A percentile compares a stretch with the other conserved stretches of the same genome.
Conservation (phyloP, 2,329 filamentous ascomycete genomes). For the Colletotrichum filicis region DNA sequence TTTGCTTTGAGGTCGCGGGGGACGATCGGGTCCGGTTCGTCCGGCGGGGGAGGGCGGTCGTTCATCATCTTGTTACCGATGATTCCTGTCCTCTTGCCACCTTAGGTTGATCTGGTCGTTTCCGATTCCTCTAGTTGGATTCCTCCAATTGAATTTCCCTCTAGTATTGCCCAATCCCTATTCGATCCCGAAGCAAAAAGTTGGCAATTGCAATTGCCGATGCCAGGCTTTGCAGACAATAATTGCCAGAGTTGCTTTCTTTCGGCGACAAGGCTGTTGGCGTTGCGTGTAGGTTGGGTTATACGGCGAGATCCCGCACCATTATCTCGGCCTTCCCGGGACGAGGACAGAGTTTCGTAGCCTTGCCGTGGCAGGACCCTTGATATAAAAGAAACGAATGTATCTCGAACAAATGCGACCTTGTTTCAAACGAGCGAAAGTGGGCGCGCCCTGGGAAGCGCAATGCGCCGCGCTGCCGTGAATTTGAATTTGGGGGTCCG, state of each 20-base stretch:
- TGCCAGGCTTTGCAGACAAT: no score
- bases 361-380: neutral
- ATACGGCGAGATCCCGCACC: slow-evolving; percentile 8
- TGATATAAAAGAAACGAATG: slow-evolving; percentile 3
- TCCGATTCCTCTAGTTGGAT: neutral
- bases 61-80: neutral
- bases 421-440: neutral
- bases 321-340: slow-evolving; percentile 17
- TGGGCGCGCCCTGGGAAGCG: slow-evolving; percentile 9
- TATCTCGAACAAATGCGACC: slow-evolving; percentile 3
- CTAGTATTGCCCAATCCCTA: neutral
- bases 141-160: no score
- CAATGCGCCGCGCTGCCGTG: slow-evolving; percentile 14
- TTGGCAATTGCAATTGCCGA: no score
- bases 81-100: neutral
- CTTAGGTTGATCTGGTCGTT: neutral
- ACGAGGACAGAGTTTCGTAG: neutral
- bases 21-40: slow-evolving; percentile 26
- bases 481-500: neutral
- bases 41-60: slow-evolving; percentile 25
- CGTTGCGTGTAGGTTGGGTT: neutral
- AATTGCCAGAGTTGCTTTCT: neutral
- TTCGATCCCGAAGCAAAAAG: neutral
- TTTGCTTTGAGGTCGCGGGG: slow-evolving; percentile 22
- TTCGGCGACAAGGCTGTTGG: neutral